phyloP scores from a whole-genome alignment of 1,139 yeast genomes.

The Suhomyces taliae region DNA sequence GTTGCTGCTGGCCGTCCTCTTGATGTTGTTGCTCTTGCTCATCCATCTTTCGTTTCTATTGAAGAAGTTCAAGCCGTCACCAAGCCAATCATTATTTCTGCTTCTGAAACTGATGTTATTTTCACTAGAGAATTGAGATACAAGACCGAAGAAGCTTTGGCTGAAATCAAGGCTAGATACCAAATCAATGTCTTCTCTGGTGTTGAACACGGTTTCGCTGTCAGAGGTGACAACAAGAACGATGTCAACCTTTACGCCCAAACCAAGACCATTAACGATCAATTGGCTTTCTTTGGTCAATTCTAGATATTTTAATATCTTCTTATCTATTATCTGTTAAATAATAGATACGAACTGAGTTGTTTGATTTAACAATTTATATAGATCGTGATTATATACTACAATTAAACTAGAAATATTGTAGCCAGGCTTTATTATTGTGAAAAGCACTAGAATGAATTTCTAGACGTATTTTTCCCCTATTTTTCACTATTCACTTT shows the following conservation, averaged over 20 bases:
- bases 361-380: too few species aligned
- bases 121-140: constrained; percentile 65
- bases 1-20: constrained; percentile 47
- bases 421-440: too few species aligned
- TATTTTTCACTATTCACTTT: too few species aligned
- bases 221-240: constrained; percentile 61
- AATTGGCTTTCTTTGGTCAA: constrained; percentile 34
- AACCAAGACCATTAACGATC: constrained; percentile 66
- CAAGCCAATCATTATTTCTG: constrained; percentile 66
- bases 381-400: too few species aligned
- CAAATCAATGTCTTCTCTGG: constrained; percentile 62
- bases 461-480: too few species aligned
- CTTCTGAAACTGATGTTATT: constrained; percentile 66
- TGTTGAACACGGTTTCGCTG: constrained; percentile 72
- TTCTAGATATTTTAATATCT: neutral
- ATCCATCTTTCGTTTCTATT: constrained; percentile 69
- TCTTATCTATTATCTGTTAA: too few species aligned
- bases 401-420: too few species aligned
- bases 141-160: constrained; percentile 58
- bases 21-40: constrained; percentile 72
- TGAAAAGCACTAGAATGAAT: too few species aligned
- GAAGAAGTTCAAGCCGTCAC: constrained; percentile 60
- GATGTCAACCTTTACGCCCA: constrained; percentile 64
- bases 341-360: too few species aligned
- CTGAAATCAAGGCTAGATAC: constrained; percentile 44